A percentile compares a stretch with the other conserved stretches of the same genome.
phyloP scores from a whole-genome alignment of 2,329 filamentous ascomycete species.

The Pseudogymnoascus sp. region DNA sequence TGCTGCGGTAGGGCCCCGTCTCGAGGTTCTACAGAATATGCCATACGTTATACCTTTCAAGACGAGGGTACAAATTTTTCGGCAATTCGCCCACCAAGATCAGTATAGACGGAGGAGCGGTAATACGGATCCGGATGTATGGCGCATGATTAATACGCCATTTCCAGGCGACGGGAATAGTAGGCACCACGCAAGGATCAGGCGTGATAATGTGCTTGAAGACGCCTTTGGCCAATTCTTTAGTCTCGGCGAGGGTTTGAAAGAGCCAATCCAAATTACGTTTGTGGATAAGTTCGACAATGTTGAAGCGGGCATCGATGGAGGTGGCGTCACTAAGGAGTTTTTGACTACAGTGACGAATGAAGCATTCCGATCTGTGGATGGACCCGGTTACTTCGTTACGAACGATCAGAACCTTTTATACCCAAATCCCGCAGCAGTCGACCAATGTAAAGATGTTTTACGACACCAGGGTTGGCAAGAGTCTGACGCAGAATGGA shows the following conservation, averaged over 20 bases:
- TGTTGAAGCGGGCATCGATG: constrained; percentile 88
- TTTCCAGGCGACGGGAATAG: constrained; percentile 30
- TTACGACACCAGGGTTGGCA: constrained; percentile 45
- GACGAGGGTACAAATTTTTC: constrained; percentile 84
- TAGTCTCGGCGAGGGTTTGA: constrained; percentile 69
- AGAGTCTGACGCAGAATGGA: constrained; percentile 51
- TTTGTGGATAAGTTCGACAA: constrained; percentile 89
- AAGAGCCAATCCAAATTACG: constrained; percentile 93
- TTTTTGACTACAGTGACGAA: constrained; percentile 84
- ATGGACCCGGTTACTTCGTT: constrained; percentile 54
- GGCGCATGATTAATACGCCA: constrained; percentile 47
- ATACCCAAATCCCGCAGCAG: constrained; percentile 75
- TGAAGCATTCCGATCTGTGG: constrained; percentile 66
- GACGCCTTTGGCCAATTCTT: constrained; percentile 85
- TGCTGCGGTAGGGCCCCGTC: constrained; percentile 72
- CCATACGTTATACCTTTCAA: constrained; percentile 94
- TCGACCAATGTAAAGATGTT: constrained; percentile 60
- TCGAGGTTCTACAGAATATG: constrained; percentile 91
- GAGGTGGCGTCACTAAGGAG: constrained; percentile 94
- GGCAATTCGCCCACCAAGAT: constrained; percentile 83
- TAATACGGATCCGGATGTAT: constrained; percentile 63
- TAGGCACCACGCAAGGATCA: constrained; percentile 71
- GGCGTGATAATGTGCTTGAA: constrained; percentile 70
- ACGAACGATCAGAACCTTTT: constrained; percentile 80
- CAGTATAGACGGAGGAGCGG: constrained; percentile 68